These are phyloP conservation scores for Prunus fruticosa DNA, from an alignment of 306 rosid species.

Conservation along the genomic window DNA sequence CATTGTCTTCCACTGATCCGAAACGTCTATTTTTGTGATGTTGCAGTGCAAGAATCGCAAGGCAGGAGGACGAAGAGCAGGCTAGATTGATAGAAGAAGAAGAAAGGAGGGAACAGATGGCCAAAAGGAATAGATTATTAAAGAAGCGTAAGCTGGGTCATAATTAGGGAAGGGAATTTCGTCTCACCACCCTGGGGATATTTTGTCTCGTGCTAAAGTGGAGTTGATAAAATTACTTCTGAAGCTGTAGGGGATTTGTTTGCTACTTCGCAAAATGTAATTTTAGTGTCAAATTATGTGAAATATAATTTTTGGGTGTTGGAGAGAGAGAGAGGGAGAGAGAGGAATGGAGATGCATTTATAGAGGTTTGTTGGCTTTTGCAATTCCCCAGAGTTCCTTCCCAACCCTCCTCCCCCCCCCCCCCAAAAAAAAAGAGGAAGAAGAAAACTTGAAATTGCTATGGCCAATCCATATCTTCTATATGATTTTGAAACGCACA, in stretches of 20 bases:
- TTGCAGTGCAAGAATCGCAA: constrained; percentile 48
- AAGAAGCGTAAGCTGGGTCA: constrained; percentile 47
- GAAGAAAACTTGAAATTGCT: too few relatives aligned
- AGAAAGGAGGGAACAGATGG: not conserved
- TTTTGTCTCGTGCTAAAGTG: not conserved
- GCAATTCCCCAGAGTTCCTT: not conserved
- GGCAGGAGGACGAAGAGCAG: constrained; percentile 68
- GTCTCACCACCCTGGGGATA: not conserved
- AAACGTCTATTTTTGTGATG: not conserved
- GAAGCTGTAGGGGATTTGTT: constrained; percentile 16
- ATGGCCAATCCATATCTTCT: too few relatives aligned
- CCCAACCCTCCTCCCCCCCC: too few relatives aligned
- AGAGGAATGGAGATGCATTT: not conserved
- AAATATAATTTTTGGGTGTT: not conserved
- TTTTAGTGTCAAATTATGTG: not conserved
- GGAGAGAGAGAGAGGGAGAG: not conserved
- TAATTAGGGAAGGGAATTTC: constrained; percentile 3
- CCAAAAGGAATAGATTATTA: not conserved
- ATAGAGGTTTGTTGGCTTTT: not conserved
- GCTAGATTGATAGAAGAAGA: constrained; percentile 27
- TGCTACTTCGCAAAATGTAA: constrained; percentile 13
- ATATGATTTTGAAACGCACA: too few relatives aligned
- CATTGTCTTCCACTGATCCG: too few relatives aligned
- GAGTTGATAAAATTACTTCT: constrained; percentile 20
- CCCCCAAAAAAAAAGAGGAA: too few relatives aligned